Base-by-base conservation (phyloP, 371 early-diverging fungal genomes). In the Rhizopus delemar region DNA sequence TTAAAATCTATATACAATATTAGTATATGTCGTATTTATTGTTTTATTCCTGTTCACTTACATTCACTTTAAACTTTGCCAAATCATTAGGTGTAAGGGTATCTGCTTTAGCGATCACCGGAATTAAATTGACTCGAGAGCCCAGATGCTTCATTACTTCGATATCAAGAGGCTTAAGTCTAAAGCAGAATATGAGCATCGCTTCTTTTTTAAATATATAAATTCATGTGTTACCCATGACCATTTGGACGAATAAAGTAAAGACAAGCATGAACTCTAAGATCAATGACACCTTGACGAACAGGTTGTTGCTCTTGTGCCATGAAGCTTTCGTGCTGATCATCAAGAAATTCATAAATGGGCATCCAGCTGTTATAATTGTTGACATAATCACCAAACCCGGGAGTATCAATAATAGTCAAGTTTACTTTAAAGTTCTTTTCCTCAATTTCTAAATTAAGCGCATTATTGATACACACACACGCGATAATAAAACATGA, bases 231-330 rank as follows among this genome's bases (percentile, higher is more conserved):
- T 60, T 77, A 89, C 89, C 85, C 85, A 67, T 91, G 92, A 6
- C 93, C 92, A 48, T 88, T 87, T 33, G 94, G 93, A 46, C 92
- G 81, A 63, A 95, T 92, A 63, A 95, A 94, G 80, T 95, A 95
- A 29, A 98, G 73, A 72, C 94, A 93, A 3, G 93, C 94, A 65
- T 98, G 89, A 13, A 91, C 86, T 54, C 91, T 63, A 46, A 84
- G 53, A 72, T 93, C 92, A 61, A 84, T 82, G 46, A 72, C 68
- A 31, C 81, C 73, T 39, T 75, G 63, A 16, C 88, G 71, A 13
- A 80, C 69, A 28, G 80, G 71, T 46, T 80, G 76, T 41, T 74
- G 69, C 60, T 89, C 87, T 56, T 81, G 77, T 68, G 86, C 84
- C 85, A 97, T 87, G 68, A 90, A 92, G 51, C 80, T 84, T 68